Percentiles rank a stretch among this genome's conserved stretches.
Conservation (phyloP, 208 protist genomes). For the Leishmania martiniquensis region DNA sequence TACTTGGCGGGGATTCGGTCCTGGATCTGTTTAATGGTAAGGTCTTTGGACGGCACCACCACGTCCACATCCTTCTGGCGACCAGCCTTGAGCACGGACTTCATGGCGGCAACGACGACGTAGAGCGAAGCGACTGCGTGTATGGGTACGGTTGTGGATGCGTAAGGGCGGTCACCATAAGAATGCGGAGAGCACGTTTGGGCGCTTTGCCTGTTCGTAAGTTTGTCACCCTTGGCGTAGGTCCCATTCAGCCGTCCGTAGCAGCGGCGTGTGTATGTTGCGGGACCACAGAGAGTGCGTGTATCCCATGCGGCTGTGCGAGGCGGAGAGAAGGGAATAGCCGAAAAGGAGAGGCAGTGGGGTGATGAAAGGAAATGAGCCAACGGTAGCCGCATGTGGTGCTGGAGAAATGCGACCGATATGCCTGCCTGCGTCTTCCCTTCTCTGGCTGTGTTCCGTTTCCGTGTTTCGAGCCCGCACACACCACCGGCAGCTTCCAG, state of each 20-base stretch:
- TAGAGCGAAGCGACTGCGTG: not conserved
- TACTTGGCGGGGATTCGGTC: slow-evolving; percentile 74
- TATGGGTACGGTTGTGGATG: not conserved
- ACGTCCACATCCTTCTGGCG: slow-evolving; percentile 69
- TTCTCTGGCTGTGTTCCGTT: not conserved
- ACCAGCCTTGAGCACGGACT: slow-evolving; percentile 61
- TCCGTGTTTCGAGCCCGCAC: not conserved
- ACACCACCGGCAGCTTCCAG: not conserved
- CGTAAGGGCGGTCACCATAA: not conserved
- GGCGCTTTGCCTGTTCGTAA: not conserved
- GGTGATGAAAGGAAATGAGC: not conserved
- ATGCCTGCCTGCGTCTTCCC: not conserved
- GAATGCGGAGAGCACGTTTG: not conserved
- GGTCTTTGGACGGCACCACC: slow-evolving; percentile 56
- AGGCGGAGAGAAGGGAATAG: not conserved
- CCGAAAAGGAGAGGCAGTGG: not conserved
- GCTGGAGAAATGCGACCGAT: not conserved
- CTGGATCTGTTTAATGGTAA: slow-evolving; percentile 78
- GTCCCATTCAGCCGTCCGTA: not conserved
- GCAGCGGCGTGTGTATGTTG: not conserved
- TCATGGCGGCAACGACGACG: slow-evolving; percentile 26
- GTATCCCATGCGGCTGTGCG: not conserved
- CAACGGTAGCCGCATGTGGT: not conserved
- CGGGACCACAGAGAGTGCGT: not conserved
- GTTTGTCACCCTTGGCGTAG: not conserved